phyloP scores from a whole-genome alignment of 1,139 yeast genomes.

The Pichia sp. region DNA sequence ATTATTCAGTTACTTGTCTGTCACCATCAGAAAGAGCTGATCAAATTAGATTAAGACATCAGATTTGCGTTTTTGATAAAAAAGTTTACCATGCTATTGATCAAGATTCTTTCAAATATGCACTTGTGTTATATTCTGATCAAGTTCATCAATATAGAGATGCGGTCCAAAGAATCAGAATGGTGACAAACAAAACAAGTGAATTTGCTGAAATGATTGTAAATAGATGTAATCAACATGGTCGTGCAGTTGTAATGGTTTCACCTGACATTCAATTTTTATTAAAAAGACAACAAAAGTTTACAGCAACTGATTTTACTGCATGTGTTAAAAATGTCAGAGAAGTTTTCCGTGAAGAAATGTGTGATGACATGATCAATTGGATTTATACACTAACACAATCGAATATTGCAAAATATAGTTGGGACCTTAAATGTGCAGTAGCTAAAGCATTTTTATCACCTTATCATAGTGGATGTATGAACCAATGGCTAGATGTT shows the following conservation, averaged over 20 bases:
- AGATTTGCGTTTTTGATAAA: slow-evolving; percentile 31
- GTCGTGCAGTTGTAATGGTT: slow-evolving; percentile 62
- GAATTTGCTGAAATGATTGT: slow-evolving; percentile 74
- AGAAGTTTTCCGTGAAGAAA: slow-evolving; percentile 73
- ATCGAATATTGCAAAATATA: slow-evolving; percentile 48
- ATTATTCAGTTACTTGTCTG: slow-evolving; percentile 28
- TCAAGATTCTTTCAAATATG: slow-evolving; percentile 44
- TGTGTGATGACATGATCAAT: slow-evolving; percentile 62
- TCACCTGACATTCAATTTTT: slow-evolving; percentile 48
- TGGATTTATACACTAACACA: slow-evolving; percentile 62
- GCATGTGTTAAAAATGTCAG: slow-evolving; percentile 61
- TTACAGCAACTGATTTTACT: slow-evolving; percentile 58
- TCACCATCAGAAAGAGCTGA: slow-evolving; percentile 30
- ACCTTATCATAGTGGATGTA: slow-evolving; percentile 51
- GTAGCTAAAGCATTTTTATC: slow-evolving; percentile 46
- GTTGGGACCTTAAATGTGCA: slow-evolving; percentile 41
- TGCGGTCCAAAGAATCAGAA: slow-evolving; percentile 58
- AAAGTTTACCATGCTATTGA: slow-evolving; percentile 40
- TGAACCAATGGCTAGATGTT: slow-evolving; percentile 18
- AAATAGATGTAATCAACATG: slow-evolving; percentile 52
- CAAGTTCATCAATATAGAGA: slow-evolving; percentile 70
- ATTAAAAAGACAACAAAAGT: slow-evolving; percentile 45
- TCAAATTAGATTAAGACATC: slow-evolving; percentile 36
- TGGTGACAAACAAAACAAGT: slow-evolving; percentile 58
- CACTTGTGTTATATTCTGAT: slow-evolving; percentile 67